Evolutionary conservation across 148 eudicot species (phyloP).

Genomic region (Amaranthus palmeri): DNA sequence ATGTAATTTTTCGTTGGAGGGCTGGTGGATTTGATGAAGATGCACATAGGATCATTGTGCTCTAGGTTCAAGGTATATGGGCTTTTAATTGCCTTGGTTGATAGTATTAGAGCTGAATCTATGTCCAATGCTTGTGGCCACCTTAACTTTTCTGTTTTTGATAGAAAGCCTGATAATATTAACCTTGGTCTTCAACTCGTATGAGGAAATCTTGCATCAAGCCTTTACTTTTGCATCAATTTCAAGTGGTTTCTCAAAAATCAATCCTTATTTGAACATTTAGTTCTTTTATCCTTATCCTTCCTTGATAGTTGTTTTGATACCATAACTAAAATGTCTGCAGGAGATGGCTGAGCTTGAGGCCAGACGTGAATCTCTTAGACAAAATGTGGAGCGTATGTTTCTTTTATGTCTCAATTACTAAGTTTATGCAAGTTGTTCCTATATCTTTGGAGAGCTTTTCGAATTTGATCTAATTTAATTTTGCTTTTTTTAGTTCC

Average conservation of each 20-base stretch:
- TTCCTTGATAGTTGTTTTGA: slow-evolving; percentile 13
- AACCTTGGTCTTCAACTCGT: neutral
- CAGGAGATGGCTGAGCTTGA: slow-evolving; percentile 93
- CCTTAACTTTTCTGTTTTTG: neutral
- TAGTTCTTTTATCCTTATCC: neutral
- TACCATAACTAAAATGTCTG: slow-evolving; percentile 21
- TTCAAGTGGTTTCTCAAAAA: neutral
- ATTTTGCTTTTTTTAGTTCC: neutral
- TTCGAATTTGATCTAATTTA: neutral
- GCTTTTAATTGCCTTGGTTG: neutral
- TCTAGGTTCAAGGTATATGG: neutral
- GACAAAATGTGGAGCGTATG: slow-evolving; percentile 83
- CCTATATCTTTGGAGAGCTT: neutral
- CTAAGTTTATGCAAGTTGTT: slow-evolving; percentile 3
- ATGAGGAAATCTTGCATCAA: neutral
- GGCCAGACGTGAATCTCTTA: slow-evolving; percentile 73
- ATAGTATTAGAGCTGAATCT: neutral
- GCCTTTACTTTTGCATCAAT: neutral
- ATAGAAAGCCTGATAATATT: neutral
- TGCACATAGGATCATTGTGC: neutral
- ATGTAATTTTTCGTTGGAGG: neutral
- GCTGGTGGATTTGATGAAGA: neutral
- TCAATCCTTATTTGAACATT: neutral
- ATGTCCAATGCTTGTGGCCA: neutral
- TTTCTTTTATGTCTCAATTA: slow-evolving; percentile 20